Percentiles rank a stretch among this genome's conserved stretches.
Conservation (phyloP, 2,329 filamentous ascomycete genomes). For the Ceratocystis destructans region DNA sequence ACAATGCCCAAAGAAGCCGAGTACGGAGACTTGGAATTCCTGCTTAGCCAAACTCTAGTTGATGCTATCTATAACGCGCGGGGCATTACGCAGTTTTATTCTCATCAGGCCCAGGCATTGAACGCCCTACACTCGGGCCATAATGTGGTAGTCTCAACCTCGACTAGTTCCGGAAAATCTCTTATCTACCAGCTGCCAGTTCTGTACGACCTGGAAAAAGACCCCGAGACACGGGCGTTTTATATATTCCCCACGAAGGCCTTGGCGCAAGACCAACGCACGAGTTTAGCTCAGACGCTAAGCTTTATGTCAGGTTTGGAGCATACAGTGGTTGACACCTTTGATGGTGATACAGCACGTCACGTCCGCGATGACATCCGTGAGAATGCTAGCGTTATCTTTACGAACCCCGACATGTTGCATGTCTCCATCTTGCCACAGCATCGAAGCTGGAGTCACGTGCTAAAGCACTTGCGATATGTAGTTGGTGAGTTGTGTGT, state of each 20-base stretch:
- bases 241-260: conserved; percentile 98
- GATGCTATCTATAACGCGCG: conserved; percentile 90
- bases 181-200: conserved; percentile 97
- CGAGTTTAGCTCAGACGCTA: conserved; percentile 75
- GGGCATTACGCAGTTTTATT: conserved; percentile 72
- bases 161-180: conserved; percentile 92
- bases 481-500: conserved; percentile 49
- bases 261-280: conserved; percentile 81
- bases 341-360: conserved; percentile 90
- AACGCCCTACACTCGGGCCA: conserved; percentile 71
- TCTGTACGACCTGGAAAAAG: conserved; percentile 68
- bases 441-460: conserved; percentile 76
- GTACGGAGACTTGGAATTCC: conserved; percentile 71
- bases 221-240: conserved; percentile 68
- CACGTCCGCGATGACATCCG: conserved; percentile 61
- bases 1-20: conserved; percentile 74
- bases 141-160: conserved; percentile 85
- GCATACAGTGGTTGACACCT: conserved; percentile 72
- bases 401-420: conserved; percentile 97
- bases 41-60: conserved; percentile 80
- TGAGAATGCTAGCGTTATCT: conserved; percentile 82
- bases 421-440: conserved; percentile 88
- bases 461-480: conserved; percentile 76
- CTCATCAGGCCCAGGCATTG: conserved; percentile 86
- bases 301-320: conserved; percentile 66